Evolutionary conservation across 1,139 yeast species (phyloP).

Genomic region (Spathaspora sp.): DNA sequence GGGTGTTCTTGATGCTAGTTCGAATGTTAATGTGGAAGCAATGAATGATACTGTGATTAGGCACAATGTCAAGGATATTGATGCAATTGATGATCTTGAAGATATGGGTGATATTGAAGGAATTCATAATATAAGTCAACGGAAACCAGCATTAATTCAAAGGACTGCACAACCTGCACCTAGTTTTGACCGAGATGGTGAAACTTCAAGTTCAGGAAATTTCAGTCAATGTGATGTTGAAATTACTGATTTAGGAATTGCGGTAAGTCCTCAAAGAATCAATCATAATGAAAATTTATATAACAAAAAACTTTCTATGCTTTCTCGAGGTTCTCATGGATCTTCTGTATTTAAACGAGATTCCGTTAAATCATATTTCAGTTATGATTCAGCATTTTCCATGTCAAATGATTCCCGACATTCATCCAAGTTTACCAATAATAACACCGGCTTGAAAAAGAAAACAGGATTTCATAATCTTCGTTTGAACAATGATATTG

Average conservation of each 20-base stretch:
- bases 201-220: constrained; percentile 37
- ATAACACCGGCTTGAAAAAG: constrained; percentile 29
- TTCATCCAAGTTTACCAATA: constrained; percentile 14
- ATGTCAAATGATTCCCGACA: constrained; percentile 26
- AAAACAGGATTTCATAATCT: constrained; percentile 40
- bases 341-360: constrained; percentile 32
- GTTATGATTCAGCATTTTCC: constrained; percentile 57
- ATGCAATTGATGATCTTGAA: constrained; percentile 8
- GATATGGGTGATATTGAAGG: constrained; percentile 1
- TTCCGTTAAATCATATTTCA: constrained; percentile 50
- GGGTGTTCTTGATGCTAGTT: not conserved
- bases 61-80: not conserved
- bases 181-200: not conserved
- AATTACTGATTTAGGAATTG: constrained; percentile 46
- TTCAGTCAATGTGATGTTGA: constrained; percentile 44
- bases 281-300: constrained; percentile 13
- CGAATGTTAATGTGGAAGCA: not conserved
- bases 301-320: constrained; percentile 22
- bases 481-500: constrained; percentile 18
- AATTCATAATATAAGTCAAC: not conserved
- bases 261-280: constrained; percentile 40
- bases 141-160: too few relatives aligned
- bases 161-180: not conserved
- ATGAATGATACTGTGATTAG: not conserved
- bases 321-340: constrained; percentile 21